Base-by-base conservation (phyloP, 2,329 filamentous ascomycete species). In the Colletotrichum chlorophyti region DNA sequence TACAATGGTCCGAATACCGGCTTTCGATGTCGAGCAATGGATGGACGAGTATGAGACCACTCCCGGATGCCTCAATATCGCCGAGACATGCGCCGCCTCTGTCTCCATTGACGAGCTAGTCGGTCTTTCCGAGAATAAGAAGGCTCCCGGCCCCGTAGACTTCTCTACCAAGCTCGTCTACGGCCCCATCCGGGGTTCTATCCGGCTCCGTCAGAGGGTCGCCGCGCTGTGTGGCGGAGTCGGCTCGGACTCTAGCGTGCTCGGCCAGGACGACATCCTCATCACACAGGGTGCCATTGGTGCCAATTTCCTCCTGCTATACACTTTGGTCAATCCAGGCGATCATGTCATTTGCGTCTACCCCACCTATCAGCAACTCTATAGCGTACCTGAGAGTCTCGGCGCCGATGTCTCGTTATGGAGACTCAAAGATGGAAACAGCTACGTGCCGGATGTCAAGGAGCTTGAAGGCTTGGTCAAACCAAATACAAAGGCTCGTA, bases 311-410 rank as follows among this genome's bases (percentile, higher is more conserved):
- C 75, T 93, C 8, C 74, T 87, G 10, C 82, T 93, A 9, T 91
- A 93, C 70, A 79, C 86, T 1, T 77, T 93, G 7, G 71, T 93
- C 6, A 83, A 83, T 1, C 83, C 85, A 0, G 89, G 87, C 1
- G 91, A 94, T 68, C 91, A 95, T 78, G 88, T 93, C 50, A 84
- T 95, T 61, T 93, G 90, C 68, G 88, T 93, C 57, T 90, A 91
- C 68, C 91, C 91, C 14, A 92, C 91, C 1, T 94, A 93, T 67
- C 90, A 93, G 69, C 90, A 93, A 66, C 80, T 95, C 1, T 93
- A 93, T 68, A 76, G 84, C n/a, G 83, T 94, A 0, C 90, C 91
- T 0, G 78, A 81, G 63, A 87, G 85, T 40, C 74, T 93, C 3
- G 91, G 91, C 0, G 90, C 90, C 1, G 84, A 90, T 51, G 89